Evolutionary conservation across 1,284 basidiomycete genomes (phyloP).

Genomic region (Sanguinoderma infundibulare): DNA sequence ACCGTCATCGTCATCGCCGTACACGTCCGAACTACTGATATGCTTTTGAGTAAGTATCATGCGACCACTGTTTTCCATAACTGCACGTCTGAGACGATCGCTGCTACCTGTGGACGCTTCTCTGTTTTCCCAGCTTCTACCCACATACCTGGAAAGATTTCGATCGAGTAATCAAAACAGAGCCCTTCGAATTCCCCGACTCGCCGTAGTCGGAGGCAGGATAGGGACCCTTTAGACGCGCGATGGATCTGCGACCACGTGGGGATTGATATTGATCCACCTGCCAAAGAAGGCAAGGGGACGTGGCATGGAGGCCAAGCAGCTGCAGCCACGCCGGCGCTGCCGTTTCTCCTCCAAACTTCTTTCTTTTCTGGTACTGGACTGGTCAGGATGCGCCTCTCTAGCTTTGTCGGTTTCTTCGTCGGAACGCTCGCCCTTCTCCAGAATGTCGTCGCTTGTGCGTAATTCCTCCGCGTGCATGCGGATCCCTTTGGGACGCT

Average conservation of each 20-base stretch:
- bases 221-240: conserved; percentile 6
- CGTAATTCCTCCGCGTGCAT: conserved; percentile 8
- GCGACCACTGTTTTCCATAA: too few relatives aligned
- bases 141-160: too few relatives aligned
- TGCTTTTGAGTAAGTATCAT: too few relatives aligned
- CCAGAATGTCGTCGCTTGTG: conserved; percentile 30
- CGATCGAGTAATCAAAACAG: too few relatives aligned
- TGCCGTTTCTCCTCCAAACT: conserved; percentile 18
- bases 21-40: too few relatives aligned
- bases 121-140: too few relatives aligned
- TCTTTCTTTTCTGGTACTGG: conserved; percentile 19
- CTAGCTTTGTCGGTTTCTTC: conserved; percentile 32
- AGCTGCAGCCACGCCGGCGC: conserved; percentile 9
- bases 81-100: too few relatives aligned
- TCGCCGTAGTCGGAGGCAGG: too few relatives aligned
- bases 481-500: neutral
- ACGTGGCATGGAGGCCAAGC: conserved; percentile 26
- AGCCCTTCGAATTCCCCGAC: too few relatives aligned
- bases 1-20: neutral
- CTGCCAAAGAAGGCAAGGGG: conserved; percentile 19
- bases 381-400: conserved; percentile 35
- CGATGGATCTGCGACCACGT: conserved; percentile 16
- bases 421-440: conserved; percentile 31
- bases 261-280: neutral
- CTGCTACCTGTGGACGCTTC: too few relatives aligned